phyloP scores from a whole-genome alignment of 768 basidiomycete species.

The Solioccasus polychromus region DNA sequence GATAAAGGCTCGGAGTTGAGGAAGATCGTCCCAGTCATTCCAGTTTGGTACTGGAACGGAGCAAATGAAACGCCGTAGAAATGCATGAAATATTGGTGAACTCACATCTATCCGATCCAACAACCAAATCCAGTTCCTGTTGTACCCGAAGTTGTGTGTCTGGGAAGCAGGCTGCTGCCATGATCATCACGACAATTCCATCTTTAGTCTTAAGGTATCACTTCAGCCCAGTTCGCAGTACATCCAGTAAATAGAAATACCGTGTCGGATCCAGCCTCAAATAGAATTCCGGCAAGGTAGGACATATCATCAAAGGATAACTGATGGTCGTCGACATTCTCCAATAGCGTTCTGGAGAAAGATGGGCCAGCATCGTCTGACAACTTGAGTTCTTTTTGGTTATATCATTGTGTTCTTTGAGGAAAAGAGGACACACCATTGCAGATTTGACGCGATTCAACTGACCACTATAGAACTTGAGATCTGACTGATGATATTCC shows the following conservation, averaged over 20 bases:
- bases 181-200: conserved; percentile 38
- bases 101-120: conserved; percentile 39
- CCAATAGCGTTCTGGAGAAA: conserved; percentile 54
- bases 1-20: conserved; percentile 37
- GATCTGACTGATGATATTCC: conserved; percentile 49
- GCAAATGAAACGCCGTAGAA: background rate
- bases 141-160: conserved; percentile 48
- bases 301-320: conserved; percentile 52
- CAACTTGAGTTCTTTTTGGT: conserved; percentile 4
- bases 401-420: background rate
- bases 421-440: conserved; percentile 31
- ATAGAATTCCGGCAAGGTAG: conserved; percentile 58
- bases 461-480: conserved; percentile 48
- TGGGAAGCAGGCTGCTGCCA: conserved; percentile 56
- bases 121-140: conserved; percentile 49
- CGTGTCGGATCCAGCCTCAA: conserved; percentile 62
- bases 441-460: conserved; percentile 41
- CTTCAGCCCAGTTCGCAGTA: background rate
- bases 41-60: conserved; percentile 34
- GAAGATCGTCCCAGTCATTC: conserved; percentile 31
- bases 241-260: conserved; percentile 10
- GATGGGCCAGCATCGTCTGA: conserved; percentile 21
- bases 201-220: background rate
- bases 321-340: conserved; percentile 44
- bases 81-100: background rate